These are phyloP conservation scores for Pseudonitzschia delicatissima DNA, from an alignment of 108 stramenopile genomes.

Conservation along the genomic window DNA sequence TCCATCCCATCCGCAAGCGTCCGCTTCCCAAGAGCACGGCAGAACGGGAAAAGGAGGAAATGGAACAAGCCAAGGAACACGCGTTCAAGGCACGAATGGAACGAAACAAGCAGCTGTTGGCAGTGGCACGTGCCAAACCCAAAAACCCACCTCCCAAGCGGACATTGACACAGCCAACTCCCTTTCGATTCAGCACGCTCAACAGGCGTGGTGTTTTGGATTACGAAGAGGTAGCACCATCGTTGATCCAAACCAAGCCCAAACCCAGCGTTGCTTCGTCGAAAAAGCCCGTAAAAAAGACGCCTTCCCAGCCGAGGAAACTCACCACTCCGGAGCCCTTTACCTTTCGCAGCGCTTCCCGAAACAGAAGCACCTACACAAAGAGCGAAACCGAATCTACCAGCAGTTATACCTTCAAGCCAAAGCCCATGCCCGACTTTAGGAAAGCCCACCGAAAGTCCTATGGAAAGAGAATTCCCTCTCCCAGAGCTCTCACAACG, in stretches of 20 bases:
- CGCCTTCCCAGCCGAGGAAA: background rate
- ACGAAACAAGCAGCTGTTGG: background rate
- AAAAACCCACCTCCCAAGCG: no score
- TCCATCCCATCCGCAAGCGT: constrained; percentile 30
- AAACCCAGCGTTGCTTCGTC: no score
- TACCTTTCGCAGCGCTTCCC: constrained; percentile 5
- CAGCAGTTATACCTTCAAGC: background rate
- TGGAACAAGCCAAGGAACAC: constrained; percentile 41
- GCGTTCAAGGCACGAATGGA: constrained; percentile 44
- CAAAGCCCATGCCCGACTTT: constrained; percentile 32
- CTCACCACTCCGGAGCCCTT: constrained; percentile 32
- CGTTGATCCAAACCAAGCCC: no score
- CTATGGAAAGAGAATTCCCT: background rate
- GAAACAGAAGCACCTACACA: background rate
- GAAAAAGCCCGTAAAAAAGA: background rate
- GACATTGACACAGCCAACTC: no score
- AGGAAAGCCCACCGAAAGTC: background rate
- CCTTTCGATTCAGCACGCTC: no score
- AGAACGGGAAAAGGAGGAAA: constrained; percentile 40
- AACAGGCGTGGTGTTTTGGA: no score
- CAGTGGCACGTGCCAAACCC: constrained; percentile 3
- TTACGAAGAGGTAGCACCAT: no score
- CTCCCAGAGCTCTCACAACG: constrained; percentile 12
- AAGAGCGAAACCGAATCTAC: background rate
- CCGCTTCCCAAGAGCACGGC: constrained; percentile 39